These are phyloP conservation scores for Chlamydomonas sp. DNA, from an alignment of 139 green algal species.

Conservation along the genomic window DNA sequence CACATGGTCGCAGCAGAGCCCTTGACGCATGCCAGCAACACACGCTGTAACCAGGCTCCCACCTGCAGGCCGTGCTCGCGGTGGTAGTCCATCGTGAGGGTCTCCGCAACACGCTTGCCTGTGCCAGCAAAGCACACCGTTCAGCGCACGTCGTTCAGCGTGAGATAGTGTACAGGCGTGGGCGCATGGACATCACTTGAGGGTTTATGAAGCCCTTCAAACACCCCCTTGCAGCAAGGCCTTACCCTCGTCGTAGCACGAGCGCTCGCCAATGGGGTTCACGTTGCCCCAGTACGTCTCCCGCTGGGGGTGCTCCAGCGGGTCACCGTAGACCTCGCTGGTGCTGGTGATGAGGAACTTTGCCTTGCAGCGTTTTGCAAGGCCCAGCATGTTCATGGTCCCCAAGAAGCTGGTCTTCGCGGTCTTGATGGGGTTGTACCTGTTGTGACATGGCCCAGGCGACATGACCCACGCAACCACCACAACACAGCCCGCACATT, in stretches of 20 bases:
- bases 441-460: conserved; percentile 27
- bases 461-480: no score
- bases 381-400: conserved; percentile 99
- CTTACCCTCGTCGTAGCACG: conserved; percentile 98
- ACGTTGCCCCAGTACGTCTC: conserved; percentile 99
- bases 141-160: no score
- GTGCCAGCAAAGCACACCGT: not conserved
- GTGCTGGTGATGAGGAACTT: conserved; percentile 95
- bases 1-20: not conserved
- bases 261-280: conserved; percentile 97
- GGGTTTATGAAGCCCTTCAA: not conserved
- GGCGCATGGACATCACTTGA: no score
- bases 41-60: conserved; percentile 43
- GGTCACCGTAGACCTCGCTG: conserved; percentile 98
- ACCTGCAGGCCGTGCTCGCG: conserved; percentile 85
- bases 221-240: not conserved
- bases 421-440: conserved; percentile 99
- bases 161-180: no score
- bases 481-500: no score
- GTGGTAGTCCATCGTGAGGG: conserved; percentile 96
- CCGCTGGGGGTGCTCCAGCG: conserved; percentile 96
- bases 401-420: conserved; percentile 98
- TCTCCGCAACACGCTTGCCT: conserved; percentile 98
- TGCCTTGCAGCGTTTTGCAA: conserved; percentile 95
- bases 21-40: not conserved